Evolutionary conservation across 495 filamentous ascomycete genomes (phyloP), one percentile per base, ranked within the genome.

Genomic region (Oidiodendron maius): DNA sequence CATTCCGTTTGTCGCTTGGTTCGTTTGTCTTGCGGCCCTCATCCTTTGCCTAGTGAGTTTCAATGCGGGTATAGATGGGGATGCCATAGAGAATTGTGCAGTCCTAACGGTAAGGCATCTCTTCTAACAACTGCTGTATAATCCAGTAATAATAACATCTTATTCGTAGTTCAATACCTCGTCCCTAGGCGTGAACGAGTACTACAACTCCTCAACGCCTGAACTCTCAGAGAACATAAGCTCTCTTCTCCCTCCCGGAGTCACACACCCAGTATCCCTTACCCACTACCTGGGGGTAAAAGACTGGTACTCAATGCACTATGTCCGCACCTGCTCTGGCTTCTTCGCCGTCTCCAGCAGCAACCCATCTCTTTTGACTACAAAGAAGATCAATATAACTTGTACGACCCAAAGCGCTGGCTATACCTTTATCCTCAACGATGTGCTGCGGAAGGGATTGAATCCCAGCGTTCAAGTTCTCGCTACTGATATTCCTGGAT

Each of bases 291-390:
- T 42, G 10, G 40, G 40, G 40, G 40, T 17, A 42, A 42, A 24
- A 42, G 40, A 42, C 40, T 42, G 40, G 40, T 42, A 42, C 40
- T 42, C 40, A 42, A 42, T 42, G 40, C 40, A 42, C 40, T 42
- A 42, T 42, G 17, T 42, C 40, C 40, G 40, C 40, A 42, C 40
- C 40, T 42, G 40, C 40, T 42, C 40, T 42, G 40, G 40, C 4
- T 42, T 42, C 40, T 42, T 42, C 40, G 25, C 40, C 40, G 40
- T 24, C 40, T 42, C 40, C 40, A 42, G 40, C 40, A 42, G 40
- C 40, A 42, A 42, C 20, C 40, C 40, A 42, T 42, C 40, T 42
- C 6, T 42, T 42, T 22, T 42, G 17, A 42, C 40, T 42, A 16
- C 40, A 15, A 42, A 42, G 40, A 42, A 42, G 20, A 42, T 42